A percentile compares a stretch with the other conserved stretches of the same genome.
These are phyloP conservation scores for Quercus tomentella DNA, from an alignment of 331 rosid genomes.

Conservation along the genomic window DNA sequence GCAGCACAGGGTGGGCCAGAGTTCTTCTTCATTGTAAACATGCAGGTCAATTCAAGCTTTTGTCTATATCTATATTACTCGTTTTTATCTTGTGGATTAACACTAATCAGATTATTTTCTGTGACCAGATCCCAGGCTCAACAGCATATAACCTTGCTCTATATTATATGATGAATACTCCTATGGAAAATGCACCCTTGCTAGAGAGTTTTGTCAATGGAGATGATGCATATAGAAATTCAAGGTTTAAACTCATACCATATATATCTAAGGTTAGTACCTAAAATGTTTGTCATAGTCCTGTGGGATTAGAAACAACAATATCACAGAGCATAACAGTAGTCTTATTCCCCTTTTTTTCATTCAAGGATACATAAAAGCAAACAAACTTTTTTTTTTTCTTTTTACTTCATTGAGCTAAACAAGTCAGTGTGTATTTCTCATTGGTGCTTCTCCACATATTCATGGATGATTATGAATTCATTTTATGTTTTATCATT, in stretches of 20 bases:
- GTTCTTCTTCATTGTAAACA: constrained; percentile 77
- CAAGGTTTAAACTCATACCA: constrained; percentile 93
- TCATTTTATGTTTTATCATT: not conserved
- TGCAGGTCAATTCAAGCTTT: constrained; percentile 51
- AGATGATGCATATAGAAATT: constrained; percentile 79
- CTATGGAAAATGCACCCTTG: constrained; percentile 65
- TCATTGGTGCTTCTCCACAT: not conserved
- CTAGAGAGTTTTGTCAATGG: constrained; percentile 74
- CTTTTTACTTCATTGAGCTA: not conserved
- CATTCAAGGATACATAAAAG: not conserved
- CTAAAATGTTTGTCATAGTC: not conserved
- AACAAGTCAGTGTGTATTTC: not conserved
- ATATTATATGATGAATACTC: constrained; percentile 68
- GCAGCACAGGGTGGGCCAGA: constrained; percentile 66
- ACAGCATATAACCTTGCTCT: constrained; percentile 57
- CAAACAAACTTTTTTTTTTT: not conserved
- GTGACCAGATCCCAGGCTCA: constrained; percentile 61
- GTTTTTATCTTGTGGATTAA: not conserved
- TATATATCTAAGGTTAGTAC: constrained; percentile 83
- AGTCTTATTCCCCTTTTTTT: not conserved
- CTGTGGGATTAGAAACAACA: not conserved
- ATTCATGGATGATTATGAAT: not conserved
- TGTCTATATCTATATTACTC: not conserved
- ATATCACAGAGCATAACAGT: not conserved
- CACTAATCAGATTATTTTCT: not conserved